Evolutionary conservation across 1,139 yeast species (phyloP).

Genomic region (Suhomyces guaymorum): DNA sequence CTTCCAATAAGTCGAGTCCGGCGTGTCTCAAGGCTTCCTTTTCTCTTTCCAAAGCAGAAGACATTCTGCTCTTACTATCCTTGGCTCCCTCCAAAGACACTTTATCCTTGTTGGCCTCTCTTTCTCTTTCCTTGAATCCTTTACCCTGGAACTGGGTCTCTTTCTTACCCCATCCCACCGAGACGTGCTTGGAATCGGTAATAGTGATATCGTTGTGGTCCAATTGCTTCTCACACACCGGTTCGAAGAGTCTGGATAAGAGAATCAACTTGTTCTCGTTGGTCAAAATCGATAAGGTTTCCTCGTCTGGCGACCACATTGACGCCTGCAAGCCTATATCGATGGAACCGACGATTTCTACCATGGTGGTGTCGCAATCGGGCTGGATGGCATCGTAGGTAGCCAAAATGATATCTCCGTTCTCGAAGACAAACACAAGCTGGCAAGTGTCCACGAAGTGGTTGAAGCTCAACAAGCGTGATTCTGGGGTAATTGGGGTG

Average conservation of each 20-base stretch:
- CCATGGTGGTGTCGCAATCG: slow-evolving; percentile 54
- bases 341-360: slow-evolving; percentile 82
- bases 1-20: slow-evolving; percentile 61
- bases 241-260: slow-evolving; percentile 78
- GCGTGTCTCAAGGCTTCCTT: slow-evolving; percentile 59
- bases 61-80: slow-evolving; percentile 80
- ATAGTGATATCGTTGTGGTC: slow-evolving; percentile 60
- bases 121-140: slow-evolving; percentile 80
- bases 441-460: slow-evolving; percentile 69
- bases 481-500: slow-evolving; percentile 28
- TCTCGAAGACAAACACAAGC: slow-evolving; percentile 58
- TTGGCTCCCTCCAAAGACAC: too few relatives aligned
- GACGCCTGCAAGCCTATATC: slow-evolving; percentile 78
- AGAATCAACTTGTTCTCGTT: slow-evolving; percentile 61
- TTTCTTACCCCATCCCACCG: slow-evolving; percentile 98
- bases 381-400: slow-evolving; percentile 54
- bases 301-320: slow-evolving; percentile 91
- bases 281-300: slow-evolving; percentile 72
- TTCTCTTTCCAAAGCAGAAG: slow-evolving; percentile 74
- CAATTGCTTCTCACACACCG: slow-evolving; percentile 64
- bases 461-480: slow-evolving; percentile 46
- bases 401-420: slow-evolving; percentile 71
- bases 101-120: too few relatives aligned
- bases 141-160: slow-evolving; percentile 97
- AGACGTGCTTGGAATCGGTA: slow-evolving; percentile 76